Percentiles rank a stretch among this genome's conserved stretches.
These are phyloP conservation scores for Eurotiales sp. DNA, from an alignment of 2,329 filamentous ascomycete genomes.

Conservation along the genomic window DNA sequence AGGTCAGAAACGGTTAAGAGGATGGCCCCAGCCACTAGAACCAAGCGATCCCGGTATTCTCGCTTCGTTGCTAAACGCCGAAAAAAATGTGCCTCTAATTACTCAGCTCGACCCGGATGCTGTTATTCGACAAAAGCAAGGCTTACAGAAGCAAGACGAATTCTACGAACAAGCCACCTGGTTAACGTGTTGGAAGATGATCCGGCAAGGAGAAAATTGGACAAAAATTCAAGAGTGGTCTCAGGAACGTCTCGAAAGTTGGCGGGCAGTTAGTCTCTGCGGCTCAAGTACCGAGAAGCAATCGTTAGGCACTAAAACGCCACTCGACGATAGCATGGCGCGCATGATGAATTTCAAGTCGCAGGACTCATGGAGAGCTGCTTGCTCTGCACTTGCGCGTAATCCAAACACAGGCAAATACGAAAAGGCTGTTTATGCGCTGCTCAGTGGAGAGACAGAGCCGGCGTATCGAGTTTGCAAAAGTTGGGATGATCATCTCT, in stretches of 20 bases:
- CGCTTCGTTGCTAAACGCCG: conserved; percentile 54
- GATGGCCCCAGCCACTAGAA: conserved; percentile 63
- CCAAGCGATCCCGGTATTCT: conserved; percentile 57
- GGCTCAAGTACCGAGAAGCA: conserved; percentile 44
- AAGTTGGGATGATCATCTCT: conserved; percentile 82
- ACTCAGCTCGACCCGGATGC: conserved; percentile 93
- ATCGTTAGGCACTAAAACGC: conserved; percentile 25
- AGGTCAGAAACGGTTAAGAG: conserved; percentile 74
- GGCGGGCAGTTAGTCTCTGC: conserved; percentile 81
- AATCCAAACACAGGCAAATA: conserved; percentile 69
- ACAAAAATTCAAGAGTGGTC: conserved; percentile 80
- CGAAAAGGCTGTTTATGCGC: conserved; percentile 83
- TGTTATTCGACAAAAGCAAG: conserved; percentile 70
- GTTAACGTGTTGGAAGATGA: conserved; percentile 89
- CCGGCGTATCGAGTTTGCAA: conserved; percentile 73
- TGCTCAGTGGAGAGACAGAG: conserved; percentile 78
- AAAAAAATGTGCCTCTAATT: conserved; percentile 63
- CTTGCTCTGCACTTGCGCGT: conserved; percentile 46
- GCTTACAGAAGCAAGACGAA: conserved; percentile 75
- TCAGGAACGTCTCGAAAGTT: conserved; percentile 76
- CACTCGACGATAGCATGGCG: conserved; percentile 34
- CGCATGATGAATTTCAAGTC: conserved; percentile 41
- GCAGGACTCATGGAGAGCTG: conserved; percentile 36
- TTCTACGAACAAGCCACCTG: conserved; percentile 88
- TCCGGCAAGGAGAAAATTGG: conserved; percentile 76